phyloP scores from a whole-genome alignment of 257 asterid species.

The Nicotiana sylvestris region DNA sequence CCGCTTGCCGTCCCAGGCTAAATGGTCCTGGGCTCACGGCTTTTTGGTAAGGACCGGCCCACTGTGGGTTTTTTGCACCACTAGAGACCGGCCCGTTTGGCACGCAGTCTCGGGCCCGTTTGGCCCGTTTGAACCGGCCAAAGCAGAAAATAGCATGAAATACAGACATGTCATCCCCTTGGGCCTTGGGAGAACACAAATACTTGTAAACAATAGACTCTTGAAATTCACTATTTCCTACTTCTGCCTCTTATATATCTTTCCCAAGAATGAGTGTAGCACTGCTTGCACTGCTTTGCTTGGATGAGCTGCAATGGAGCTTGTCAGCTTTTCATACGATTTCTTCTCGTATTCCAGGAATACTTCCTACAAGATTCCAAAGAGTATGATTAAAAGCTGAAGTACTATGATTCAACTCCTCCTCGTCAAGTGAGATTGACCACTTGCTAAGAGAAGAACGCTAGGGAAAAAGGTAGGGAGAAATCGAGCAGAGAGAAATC shows the following conservation, averaged over 20 bases:
- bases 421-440: neutral
- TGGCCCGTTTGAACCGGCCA: no score
- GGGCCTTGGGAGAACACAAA: neutral
- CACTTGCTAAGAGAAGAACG: neutral
- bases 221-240: slow-evolving; percentile 23
- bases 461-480: neutral
- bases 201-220: neutral
- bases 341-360: slow-evolving; percentile 67
- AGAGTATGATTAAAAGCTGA: neutral
- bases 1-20: no score
- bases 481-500: neutral
- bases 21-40: no score
- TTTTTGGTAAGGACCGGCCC: no score
- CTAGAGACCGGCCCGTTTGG: no score
- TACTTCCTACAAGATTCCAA: slow-evolving; percentile 27
- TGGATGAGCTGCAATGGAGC: slow-evolving; percentile 76
- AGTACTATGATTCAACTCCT: neutral
- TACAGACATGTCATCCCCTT: neutral
- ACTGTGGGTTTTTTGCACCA: no score
- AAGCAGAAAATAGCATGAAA: neutral
- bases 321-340: slow-evolving; percentile 56
- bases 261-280: slow-evolving; percentile 76
- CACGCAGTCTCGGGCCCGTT: no score
- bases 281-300: slow-evolving; percentile 87
- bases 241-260: slow-evolving; percentile 94